These are phyloP conservation scores for Acephala macrosclerotiorum DNA, from an alignment of 2,329 filamentous ascomycete species.

Conservation along the genomic window DNA sequence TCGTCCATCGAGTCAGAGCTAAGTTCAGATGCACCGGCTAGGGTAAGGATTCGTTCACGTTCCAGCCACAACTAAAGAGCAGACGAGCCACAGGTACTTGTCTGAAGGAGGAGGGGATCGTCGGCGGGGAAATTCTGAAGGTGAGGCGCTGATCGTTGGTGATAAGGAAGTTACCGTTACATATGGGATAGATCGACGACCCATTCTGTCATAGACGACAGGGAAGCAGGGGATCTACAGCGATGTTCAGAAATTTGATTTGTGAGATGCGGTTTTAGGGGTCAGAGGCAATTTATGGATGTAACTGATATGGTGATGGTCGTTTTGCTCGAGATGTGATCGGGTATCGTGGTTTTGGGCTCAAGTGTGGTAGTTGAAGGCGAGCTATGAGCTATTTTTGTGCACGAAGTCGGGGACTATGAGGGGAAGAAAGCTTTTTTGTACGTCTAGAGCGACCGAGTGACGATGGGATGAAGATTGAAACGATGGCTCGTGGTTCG, in stretches of 20 bases:
- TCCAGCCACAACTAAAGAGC: not conserved
- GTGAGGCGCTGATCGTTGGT: not conserved
- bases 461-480: not conserved
- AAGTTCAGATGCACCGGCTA: not conserved
- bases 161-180: not conserved
- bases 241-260: not conserved
- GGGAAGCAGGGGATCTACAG: conserved; percentile 3
- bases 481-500: not conserved
- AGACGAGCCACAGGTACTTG: conserved; percentile 3
- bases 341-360: not conserved
- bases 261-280: not conserved
- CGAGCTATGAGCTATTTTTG: not conserved
- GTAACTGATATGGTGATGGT: not conserved
- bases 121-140: not conserved
- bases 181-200: not conserved
- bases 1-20: not conserved
- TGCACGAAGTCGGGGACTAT: not conserved
- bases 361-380: not conserved
- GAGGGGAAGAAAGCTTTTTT: not conserved
- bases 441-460: not conserved
- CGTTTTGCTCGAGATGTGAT: not conserved
- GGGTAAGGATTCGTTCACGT: not conserved
- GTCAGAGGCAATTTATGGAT: not conserved
- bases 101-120: not conserved
- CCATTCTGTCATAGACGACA: not conserved